Evolutionary conservation across 306 rosid species (phyloP), one percentile per base, ranked within the genome.

Genomic region (Dryas alaskensis): DNA sequence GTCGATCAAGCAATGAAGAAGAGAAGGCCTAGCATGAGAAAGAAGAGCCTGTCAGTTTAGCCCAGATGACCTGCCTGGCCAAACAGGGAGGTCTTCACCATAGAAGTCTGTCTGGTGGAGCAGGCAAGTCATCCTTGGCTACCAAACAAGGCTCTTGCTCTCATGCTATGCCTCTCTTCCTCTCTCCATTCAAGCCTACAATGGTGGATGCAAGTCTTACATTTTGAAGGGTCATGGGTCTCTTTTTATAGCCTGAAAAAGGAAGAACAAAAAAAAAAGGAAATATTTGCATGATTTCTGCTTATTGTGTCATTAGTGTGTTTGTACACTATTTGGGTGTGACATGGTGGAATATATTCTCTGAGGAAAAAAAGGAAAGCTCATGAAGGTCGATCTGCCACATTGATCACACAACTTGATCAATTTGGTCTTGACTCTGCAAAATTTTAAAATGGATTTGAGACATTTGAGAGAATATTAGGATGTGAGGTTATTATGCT

Each of bases 61-160:
- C 82, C 78, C 57, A 64, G 76, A 52, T 31, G 63, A 52, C 62
- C 62, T 65, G 82, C 86, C 67, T 65, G 73, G 74, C 76, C 70
- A 9, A 65, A 10, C 62, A 52, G 19, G 4, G 64, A 50, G 25
- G 47, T 47, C 8, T 11, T 8, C 3, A 37, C 3, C 5, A 31
- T 31, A 31, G 37, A 31, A 45, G 44, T 2, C 55, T 50, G 50
- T 69, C 45, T 14, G 64, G 51, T 40, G 25, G 69, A 22, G 65
- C 63, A 81, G 81, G 78, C 84, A 81, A 81, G 81, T 81, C 81
- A 81, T 81, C 75, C 79, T 78, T 72, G 78, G 78, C 82, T 76
- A 72, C 73, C 40, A 65, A 66, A 72, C 60, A 42, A 53, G 64
- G 6, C 65, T 74, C 55, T 65, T n/a, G 1, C 19, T 49, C 72